phyloP scores from a whole-genome alignment of 2,329 filamentous ascomycete species.

The Neopestalotiopsis clavispora region DNA sequence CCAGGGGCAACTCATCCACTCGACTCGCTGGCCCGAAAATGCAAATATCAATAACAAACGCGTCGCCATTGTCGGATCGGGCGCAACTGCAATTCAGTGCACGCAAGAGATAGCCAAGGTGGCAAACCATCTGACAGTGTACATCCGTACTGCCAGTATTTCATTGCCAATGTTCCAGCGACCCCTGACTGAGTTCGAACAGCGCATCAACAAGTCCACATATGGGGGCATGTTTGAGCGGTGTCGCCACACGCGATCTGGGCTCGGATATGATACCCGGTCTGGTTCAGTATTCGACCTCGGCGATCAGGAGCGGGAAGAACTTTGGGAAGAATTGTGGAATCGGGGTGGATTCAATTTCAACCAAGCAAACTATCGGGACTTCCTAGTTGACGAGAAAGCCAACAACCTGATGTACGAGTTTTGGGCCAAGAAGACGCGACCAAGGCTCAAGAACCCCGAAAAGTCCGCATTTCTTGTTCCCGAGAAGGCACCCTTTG shows the following conservation, averaged over 20 bases:
- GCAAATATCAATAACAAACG: not conserved
- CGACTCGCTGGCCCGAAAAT: not conserved
- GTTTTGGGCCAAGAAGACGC: constrained; percentile 12
- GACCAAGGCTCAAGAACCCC: constrained; percentile 6
- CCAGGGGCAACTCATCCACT: constrained; percentile 6
- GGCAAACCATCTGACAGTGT: constrained; percentile 7
- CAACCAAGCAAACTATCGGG: not conserved
- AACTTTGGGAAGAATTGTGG: not conserved
- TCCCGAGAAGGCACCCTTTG: not conserved
- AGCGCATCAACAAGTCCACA: not conserved
- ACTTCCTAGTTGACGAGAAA: constrained; percentile 7
- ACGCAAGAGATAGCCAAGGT: constrained; percentile 10
- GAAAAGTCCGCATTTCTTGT: not conserved
- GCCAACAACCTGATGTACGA: constrained; percentile 6
- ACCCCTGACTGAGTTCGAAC: not conserved
- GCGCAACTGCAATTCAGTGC: constrained; percentile 4
- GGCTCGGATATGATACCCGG: constrained; percentile 4
- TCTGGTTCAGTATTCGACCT: not conserved
- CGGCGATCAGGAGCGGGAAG: not conserved
- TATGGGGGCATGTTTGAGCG: constrained; percentile 6
- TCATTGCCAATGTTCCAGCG: constrained; percentile 9
- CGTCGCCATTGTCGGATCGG: constrained; percentile 5
- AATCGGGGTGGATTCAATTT: constrained; percentile 5
- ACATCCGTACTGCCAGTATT: constrained; percentile 4
- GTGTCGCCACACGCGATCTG: not conserved